Evolutionary conservation across 768 basidiomycete genomes (phyloP).

Genomic region (Leccinum broughii): DNA sequence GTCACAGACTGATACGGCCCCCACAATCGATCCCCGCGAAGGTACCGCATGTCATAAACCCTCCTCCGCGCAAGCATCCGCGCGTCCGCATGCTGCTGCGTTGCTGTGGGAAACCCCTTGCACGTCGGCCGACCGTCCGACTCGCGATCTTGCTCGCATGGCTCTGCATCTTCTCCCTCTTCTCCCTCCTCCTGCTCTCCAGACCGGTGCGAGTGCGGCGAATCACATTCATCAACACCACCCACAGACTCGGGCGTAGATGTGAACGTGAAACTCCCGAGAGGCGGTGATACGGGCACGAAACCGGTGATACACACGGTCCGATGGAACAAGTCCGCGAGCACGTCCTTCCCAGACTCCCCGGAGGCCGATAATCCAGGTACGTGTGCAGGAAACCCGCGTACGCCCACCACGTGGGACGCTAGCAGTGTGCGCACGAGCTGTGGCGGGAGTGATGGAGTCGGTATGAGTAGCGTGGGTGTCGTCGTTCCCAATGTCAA

Average conservation of each 20-base stretch:
- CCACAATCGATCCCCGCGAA: slow-evolving; percentile 30
- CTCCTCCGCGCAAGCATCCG: slow-evolving; percentile 29
- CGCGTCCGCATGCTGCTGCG: slow-evolving; percentile 24
- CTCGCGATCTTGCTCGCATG: background rate
- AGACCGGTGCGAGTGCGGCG: too few relatives aligned
- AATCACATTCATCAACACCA: background rate
- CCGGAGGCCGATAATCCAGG: slow-evolving; percentile 21
- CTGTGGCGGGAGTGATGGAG: slow-evolving; percentile 36
- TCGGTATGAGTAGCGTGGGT: slow-evolving; percentile 6
- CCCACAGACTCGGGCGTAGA: background rate
- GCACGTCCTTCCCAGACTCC: slow-evolving; percentile 28
- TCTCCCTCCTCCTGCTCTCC: background rate
- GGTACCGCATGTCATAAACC: slow-evolving; percentile 34
- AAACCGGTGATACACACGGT: slow-evolving; percentile 49
- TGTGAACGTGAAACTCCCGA: background rate
- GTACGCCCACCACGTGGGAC: slow-evolving; percentile 22
- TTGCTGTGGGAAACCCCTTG: slow-evolving; percentile 13
- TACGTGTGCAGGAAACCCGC: slow-evolving; percentile 13
- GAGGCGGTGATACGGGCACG: slow-evolving; percentile 28
- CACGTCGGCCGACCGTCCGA: background rate
- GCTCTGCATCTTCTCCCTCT: background rate
- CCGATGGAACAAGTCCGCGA: slow-evolving; percentile 41
- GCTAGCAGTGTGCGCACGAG: slow-evolving; percentile 30
- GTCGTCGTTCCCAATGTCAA: background rate
- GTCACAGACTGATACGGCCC: slow-evolving; percentile 28